Evolutionary conservation across 2,329 filamentous ascomycete genomes (phyloP), one percentile per base, ranked within the genome.

Genomic region (Colletotrichum sp.): DNA sequence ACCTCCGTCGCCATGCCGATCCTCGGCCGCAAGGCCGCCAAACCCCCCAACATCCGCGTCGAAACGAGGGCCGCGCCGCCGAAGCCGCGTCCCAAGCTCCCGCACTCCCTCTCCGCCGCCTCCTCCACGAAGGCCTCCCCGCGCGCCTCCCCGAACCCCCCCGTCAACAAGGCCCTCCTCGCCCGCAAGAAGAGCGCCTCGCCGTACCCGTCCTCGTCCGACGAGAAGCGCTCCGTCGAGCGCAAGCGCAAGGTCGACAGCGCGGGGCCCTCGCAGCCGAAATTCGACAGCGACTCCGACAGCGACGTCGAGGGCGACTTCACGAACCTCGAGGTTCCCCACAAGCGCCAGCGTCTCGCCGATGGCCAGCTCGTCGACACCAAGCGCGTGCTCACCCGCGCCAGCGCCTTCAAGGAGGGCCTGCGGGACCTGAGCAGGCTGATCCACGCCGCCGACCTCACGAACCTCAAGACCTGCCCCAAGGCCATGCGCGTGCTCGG

Each of bases 391-490:
- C 79, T 91, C 71, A 85, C 86, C 75, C 87, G 88, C 77, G 82
- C 85, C 49, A 85, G 84, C 71, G 87, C 88, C 5, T 90, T 89
- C 72, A 76, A 65, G 63, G 69, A 70, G 60, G 67, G 63, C 5
- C 71, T 67, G 49, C 59, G 52, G 4, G 57, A 68, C 36, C 52
- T 77, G 28, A 82, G 88, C 44, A 81, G 83, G 39, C 88, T 93
- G 74, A 89, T 93, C 32, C 91, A 93, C 79, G 91, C 91, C 6
- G 88, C 88, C 6, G 87, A 92, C 78, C 75, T 78, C n/a, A 76
- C 70, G 34, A 78, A 77, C 32, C 59, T 69, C 28, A 70, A 74
- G 28, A 73, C 69, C 52, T 72, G 68, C 2, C 69, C 76, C 60
- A 77, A 75, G 75, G 71, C 75, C 16, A 69, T 64, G 52, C 75